Base-by-base conservation (phyloP, 2,329 filamentous ascomycete genomes). In the Fusarium virguliforme region DNA sequence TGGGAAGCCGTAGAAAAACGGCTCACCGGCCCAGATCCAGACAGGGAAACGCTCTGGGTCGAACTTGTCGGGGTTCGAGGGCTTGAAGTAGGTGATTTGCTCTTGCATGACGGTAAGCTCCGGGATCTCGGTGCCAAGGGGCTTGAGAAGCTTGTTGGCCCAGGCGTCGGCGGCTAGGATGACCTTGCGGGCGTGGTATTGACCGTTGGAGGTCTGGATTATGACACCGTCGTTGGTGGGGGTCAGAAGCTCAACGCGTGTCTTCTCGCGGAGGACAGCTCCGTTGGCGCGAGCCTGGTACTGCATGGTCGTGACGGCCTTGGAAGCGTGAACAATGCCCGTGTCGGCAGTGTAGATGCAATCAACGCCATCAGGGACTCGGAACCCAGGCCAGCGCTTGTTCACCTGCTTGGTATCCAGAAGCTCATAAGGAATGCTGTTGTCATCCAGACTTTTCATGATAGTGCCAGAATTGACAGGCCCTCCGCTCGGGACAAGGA, bases 291-390 rank as follows among this genome's bases (percentile, higher is more conserved):
- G 68, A 38, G 68, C 68, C 26, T 63, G 54, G 1, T 67, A 67
- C n/a, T 70, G 67, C 68, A 70, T 70, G 1, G 63, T 53, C 2
- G 63, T 35, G 2, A 70, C 68, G 4, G 65, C 61, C 6, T 63
- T 57, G 26, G 68, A 71, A 0, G 68, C 74, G 12, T 76, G 72
- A 0, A 66, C 71, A n/a, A 76, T 69, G 2, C 74, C 74, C 1
- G 74, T 65, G 22, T 76, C 74, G 0, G 74, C 67, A 0, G 74
- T 76, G 24, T 76, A 76, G 1, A 76, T 72, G 0, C 58, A 61
- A 18, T 69, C 60, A 1, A 75, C 72, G 0, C 35, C 58, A 1
- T 69, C 43, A 0, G 67, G 57, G 8, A 76, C 34, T 2, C 62
- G 38, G 8, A 72, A 76, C 10, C 71, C 64, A 0, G 73, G 71